Evolutionary conservation across 192 early-diverging fungal species (phyloP).

Genomic region (Paraglomus occultum): DNA sequence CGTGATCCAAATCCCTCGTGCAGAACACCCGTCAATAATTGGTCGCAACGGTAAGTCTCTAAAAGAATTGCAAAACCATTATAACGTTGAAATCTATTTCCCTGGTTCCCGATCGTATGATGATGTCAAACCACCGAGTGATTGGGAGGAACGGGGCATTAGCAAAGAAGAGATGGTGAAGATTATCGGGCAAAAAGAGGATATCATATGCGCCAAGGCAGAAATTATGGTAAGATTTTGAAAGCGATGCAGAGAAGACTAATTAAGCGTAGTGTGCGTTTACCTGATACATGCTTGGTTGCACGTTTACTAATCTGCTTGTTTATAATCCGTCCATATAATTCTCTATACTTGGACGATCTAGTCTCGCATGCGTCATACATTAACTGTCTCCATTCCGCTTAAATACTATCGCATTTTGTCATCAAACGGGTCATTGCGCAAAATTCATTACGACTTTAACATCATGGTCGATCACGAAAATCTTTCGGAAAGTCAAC

Average conservation of each 20-base stretch:
- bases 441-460: slow-evolving; percentile 59
- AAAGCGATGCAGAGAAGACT: neutral
- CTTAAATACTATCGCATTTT: slow-evolving; percentile 50
- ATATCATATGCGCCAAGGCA: slow-evolving; percentile 47
- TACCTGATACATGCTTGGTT: too few relatives aligned
- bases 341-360: slow-evolving; percentile 50
- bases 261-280: too few relatives aligned
- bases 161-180: slow-evolving; percentile 41
- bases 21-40: slow-evolving; percentile 78
- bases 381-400: slow-evolving; percentile 54
- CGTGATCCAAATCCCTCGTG: slow-evolving; percentile 63
- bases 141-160: neutral
- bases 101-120: slow-evolving; percentile 36
- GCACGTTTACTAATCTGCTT: too few relatives aligned
- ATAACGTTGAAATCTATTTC: slow-evolving; percentile 66
- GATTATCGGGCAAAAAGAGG: slow-evolving; percentile 56
- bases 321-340: slow-evolving; percentile 36
- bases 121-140: neutral
- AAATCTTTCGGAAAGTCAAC: slow-evolving; percentile 18
- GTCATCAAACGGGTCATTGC: slow-evolving; percentile 52
- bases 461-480: slow-evolving; percentile 57
- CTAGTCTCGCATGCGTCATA: slow-evolving; percentile 38
- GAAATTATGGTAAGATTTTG: slow-evolving; percentile 35
- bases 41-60: slow-evolving; percentile 74
- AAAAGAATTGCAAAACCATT: slow-evolving; percentile 64